Percentiles rank a stretch among this genome's conserved stretches.
Conservation (phyloP, 768 basidiomycete species). For the Panellus pusillus region DNA sequence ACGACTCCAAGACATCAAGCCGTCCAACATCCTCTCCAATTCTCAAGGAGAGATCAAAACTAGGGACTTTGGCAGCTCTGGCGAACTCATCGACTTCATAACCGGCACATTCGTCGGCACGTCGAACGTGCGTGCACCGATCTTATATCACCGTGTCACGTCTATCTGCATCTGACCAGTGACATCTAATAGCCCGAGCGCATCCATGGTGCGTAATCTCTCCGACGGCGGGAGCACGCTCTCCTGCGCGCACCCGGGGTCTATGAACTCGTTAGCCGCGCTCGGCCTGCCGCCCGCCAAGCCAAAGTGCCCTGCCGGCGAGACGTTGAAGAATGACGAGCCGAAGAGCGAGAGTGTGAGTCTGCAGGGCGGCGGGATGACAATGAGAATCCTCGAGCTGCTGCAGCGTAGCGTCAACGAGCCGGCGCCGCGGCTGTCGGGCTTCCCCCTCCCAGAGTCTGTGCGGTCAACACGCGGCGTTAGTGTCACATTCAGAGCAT, state of each 20-base stretch:
- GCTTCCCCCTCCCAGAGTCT: too few relatives aligned
- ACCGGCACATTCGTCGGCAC: constrained; percentile 99
- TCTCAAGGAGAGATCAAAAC: constrained; percentile 97
- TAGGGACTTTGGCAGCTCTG: constrained; percentile 98
- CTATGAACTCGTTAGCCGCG: constrained; percentile 46
- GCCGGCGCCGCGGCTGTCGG: constrained; percentile 85
- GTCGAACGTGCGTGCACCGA: constrained; percentile 72
- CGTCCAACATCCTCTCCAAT: constrained; percentile 95
- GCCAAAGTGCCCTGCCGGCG: constrained; percentile 32
- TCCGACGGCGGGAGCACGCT: constrained; percentile 82
- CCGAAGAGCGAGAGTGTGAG: constrained; percentile 91
- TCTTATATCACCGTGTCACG: constrained; percentile 7
- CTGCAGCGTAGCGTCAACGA: constrained; percentile 99
- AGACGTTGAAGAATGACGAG: constrained; percentile 69
- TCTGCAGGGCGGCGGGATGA: constrained; percentile 92
- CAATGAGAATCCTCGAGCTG: constrained; percentile 96
- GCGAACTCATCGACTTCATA: constrained; percentile 97
- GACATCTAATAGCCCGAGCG: constrained; percentile 79
- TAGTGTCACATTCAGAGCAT: too few relatives aligned
- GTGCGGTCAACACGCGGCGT: too few relatives aligned
- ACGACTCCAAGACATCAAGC: constrained; percentile 83
- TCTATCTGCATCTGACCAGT: neutral
- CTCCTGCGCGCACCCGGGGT: constrained; percentile 66
- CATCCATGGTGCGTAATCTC: constrained; percentile 94
- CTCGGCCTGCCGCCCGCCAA: constrained; percentile 36